A percentile compares a stretch with the other conserved stretches of the same genome.
Conservation (phyloP, 164 flowering plant genomes). For the grape (Vitis vinifera) region DNA sequence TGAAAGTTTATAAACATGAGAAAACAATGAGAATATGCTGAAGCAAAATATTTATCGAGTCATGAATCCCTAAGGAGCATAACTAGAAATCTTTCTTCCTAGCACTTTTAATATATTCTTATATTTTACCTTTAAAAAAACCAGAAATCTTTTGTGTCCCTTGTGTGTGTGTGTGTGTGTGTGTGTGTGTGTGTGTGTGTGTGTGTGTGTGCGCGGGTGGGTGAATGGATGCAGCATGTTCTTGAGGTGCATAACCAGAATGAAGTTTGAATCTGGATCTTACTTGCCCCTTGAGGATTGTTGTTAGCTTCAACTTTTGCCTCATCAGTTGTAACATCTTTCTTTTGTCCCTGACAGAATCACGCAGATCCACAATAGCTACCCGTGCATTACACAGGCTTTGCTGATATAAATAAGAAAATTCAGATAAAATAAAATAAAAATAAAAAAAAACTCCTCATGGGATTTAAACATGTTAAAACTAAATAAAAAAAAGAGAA, state of each 20-base stretch:
- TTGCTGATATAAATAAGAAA: slow-evolving; percentile 36
- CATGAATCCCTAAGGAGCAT: too few relatives aligned
- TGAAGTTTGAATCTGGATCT: slow-evolving; percentile 5
- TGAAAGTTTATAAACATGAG: too few relatives aligned
- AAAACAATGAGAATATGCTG: too few relatives aligned
- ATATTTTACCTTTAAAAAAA: too few relatives aligned
- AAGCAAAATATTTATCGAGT: too few relatives aligned
- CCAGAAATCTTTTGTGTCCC: too few relatives aligned
- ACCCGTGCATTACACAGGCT: slow-evolving; percentile 49
- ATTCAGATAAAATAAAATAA: slow-evolving; percentile 8
- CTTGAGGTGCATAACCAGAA: not conserved
- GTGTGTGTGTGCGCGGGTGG: too few relatives aligned
- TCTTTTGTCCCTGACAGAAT: slow-evolving; percentile 53
- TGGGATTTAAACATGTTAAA: not conserved
- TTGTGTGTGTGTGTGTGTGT: too few relatives aligned
- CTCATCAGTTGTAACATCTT: slow-evolving; percentile 39
- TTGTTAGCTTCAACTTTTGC: slow-evolving; percentile 40
- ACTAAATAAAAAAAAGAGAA: not conserved
- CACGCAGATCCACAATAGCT: slow-evolving; percentile 39
- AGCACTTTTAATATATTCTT: too few relatives aligned
- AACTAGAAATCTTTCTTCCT: too few relatives aligned
- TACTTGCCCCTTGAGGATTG: slow-evolving; percentile 63
- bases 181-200: too few relatives aligned
- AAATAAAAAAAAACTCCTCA: not conserved
- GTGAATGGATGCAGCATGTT: too few relatives aligned